Evolutionary conservation across 805 yeast genomes (phyloP).

Genomic region (Starmera caribaea): DNA sequence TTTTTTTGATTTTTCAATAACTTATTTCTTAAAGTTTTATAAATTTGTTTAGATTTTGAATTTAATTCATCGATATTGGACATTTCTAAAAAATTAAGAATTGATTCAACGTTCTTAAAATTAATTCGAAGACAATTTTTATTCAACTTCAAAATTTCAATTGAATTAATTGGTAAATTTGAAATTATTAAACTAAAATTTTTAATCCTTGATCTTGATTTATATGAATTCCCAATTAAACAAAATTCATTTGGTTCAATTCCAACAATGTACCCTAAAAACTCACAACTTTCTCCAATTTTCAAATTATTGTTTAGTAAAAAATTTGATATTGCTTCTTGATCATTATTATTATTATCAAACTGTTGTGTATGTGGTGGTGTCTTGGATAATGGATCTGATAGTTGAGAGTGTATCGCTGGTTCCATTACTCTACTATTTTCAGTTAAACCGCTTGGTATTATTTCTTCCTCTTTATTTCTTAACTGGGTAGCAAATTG

Average conservation of each 20-base stretch:
- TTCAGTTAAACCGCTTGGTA: too few species aligned
- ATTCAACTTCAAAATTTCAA: conserved; percentile 3
- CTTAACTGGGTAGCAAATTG: too few species aligned
- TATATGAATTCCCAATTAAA: conserved; percentile 9
- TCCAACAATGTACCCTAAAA: conserved; percentile 9
- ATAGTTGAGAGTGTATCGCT: too few species aligned
- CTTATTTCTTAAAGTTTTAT: neutral
- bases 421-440: too few species aligned
- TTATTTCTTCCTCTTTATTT: too few species aligned
- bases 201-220: conserved; percentile 2
- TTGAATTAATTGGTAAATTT: conserved; percentile 1
- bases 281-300: neutral
- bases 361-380: neutral
- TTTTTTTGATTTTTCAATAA: neutral
- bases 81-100: conserved; percentile 7
- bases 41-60: neutral
- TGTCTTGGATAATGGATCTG: neutral
- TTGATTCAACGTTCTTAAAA: conserved; percentile 6
- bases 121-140: conserved; percentile 10
- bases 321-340: neutral
- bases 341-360: neutral
- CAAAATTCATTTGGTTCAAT: conserved; percentile 5
- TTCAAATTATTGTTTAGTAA: neutral
- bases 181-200: conserved; percentile 11
- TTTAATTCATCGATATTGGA: conserved; percentile 1